These are phyloP conservation scores for Clarireedia hainanense DNA, from an alignment of 2,329 filamentous ascomycete genomes.

Conservation along the genomic window DNA sequence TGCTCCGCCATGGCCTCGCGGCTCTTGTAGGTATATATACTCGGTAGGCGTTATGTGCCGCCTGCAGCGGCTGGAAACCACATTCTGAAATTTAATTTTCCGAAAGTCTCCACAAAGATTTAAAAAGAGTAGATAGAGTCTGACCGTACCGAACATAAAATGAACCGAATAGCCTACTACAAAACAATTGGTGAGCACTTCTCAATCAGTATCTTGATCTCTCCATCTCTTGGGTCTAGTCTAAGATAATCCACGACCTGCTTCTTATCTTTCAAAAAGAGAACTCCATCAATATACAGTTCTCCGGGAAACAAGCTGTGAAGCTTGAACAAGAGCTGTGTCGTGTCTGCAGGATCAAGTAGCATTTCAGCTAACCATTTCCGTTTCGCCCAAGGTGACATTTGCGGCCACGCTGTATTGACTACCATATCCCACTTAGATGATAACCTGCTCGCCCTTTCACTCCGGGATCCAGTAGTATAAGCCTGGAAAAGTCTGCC, in stretches of 20 bases:
- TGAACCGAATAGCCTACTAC: neutral
- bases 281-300: constrained; percentile 20
- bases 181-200: neutral
- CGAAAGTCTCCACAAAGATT: too few relatives aligned
- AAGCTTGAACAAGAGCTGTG: constrained; percentile 16
- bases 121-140: too few relatives aligned
- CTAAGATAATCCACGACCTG: constrained; percentile 7
- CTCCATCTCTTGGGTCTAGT: constrained; percentile 23
- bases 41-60: too few relatives aligned
- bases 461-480: neutral
- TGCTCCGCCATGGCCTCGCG: too few relatives aligned
- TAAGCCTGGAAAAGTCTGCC: constrained; percentile 21
- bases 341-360: constrained; percentile 21
- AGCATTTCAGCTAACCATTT: constrained; percentile 26
- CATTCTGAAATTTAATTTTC: too few relatives aligned
- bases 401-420: constrained; percentile 25
- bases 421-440: constrained; percentile 10
- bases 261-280: constrained; percentile 16
- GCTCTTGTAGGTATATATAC: too few relatives aligned
- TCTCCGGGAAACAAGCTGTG: constrained; percentile 20
- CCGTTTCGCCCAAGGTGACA: constrained; percentile 27
- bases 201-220: constrained; percentile 17
- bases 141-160: too few relatives aligned
- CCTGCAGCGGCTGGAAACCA: too few relatives aligned
- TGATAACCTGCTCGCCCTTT: neutral